Evolutionary conservation across 352 stramenopile species (phyloP), one percentile per base, ranked within the genome.

Genomic region (Discostella stelligera): DNA sequence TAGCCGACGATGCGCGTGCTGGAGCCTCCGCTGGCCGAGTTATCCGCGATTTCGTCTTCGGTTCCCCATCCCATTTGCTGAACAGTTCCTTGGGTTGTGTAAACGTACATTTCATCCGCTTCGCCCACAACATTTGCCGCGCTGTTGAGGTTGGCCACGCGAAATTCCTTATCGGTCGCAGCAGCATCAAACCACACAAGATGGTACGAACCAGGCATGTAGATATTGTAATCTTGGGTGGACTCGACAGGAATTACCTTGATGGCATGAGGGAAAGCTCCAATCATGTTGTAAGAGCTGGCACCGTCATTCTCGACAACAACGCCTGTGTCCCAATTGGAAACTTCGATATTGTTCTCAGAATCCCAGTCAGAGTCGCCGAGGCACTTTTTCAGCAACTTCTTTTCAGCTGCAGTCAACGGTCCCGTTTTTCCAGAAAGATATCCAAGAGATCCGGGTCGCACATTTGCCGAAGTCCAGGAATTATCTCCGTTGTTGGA

Each of bases 281-380:
- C 79, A 74, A 85, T 86, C 73, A 82, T 86, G 20, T 85, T 90
- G 56, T 79, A 66, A 3, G 64, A 67, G 11, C 21, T 64, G 50
- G 58, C 41, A 52, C 68, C 73, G 61, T 79, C 74, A 48, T 73
- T 81, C 55, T 86, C 79, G 9, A 61, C 37, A 10, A 81, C 65
- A 3, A 63, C 44, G 37, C 89, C 87, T 48, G 79, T 74, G 77
- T 94, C 89, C 89, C 89, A 94, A 77, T 91, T 79, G 39, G 90
- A 67, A 56, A 92, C 84, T 48, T 91, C 85, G 13, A 91, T 76
- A 46, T 94, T 92, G 72, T 92, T 89, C 2, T 77, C 67, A n/a
- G 66, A 13, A 70, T 92, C 70, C 54, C 82, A 83, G 82, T 94
- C 82, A 50, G 87, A 77, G 58, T 92, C 84, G 20, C 87, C 85